A percentile compares a stretch with the other conserved stretches of the same genome.
phyloP scores from a whole-genome alignment of 352 stramenopile species.

The Thalassiosira mediterranea region DNA sequence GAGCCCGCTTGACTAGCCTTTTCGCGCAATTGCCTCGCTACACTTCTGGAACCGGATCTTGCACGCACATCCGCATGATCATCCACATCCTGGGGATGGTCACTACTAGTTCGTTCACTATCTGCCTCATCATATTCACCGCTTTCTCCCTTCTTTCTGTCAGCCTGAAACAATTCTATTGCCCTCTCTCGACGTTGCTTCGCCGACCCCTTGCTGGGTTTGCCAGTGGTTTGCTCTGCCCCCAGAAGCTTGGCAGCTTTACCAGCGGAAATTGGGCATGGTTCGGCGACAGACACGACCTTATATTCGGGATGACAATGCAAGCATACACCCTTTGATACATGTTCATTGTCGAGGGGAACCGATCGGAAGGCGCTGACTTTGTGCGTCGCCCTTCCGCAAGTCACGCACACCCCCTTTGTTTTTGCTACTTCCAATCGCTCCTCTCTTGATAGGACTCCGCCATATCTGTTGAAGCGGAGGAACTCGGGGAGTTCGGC shows the following conservation, averaged over 20 bases:
- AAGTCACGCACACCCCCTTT: conserved; percentile 53
- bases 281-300: neutral
- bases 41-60: no score
- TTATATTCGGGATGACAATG: conserved; percentile 35
- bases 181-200: neutral
- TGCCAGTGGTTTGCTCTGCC: neutral
- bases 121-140: neutral
- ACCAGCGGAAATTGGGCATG: neutral
- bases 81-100: no score
- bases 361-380: conserved; percentile 34
- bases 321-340: conserved; percentile 56
- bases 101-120: neutral
- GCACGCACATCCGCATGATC: no score
- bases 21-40: no score
- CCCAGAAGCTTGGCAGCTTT: conserved; percentile 11
- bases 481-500: conserved; percentile 37
- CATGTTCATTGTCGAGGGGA: conserved; percentile 49
- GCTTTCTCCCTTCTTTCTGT: neutral
- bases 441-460: conserved; percentile 38
- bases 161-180: no score
- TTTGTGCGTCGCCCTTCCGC: conserved; percentile 55
- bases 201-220: neutral
- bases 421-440: conserved; percentile 47
- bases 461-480: conserved; percentile 43
- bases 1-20: no score